Evolutionary conservation across 2,329 filamentous ascomycete species (phyloP).

Genomic region (Colletotrichum sojae): DNA sequence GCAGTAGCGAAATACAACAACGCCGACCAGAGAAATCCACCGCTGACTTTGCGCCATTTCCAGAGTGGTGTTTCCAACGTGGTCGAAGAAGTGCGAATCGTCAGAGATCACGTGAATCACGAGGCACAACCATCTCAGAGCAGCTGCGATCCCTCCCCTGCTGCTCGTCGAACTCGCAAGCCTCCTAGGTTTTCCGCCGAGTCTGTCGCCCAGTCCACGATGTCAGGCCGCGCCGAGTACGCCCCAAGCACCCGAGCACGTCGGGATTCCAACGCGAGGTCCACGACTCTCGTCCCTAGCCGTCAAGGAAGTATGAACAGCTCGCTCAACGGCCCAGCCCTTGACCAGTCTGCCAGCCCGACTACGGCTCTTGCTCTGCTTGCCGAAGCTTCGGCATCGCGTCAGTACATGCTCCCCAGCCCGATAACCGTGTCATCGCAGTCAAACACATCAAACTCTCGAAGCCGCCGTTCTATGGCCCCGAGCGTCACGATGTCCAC

Average conservation of each 20-base stretch:
- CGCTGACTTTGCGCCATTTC: not conserved
- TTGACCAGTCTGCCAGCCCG: not conserved
- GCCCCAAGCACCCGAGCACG: too few species aligned
- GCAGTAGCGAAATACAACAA: not conserved
- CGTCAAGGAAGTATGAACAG: not conserved
- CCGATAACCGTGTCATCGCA: not conserved
- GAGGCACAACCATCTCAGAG: not conserved
- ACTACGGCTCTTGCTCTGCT: too few species aligned
- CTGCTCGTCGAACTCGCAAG: not conserved
- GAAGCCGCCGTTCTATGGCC: conserved; percentile 2
- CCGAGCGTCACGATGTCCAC: not conserved
- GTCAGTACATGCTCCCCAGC: too few species aligned
- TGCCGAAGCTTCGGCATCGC: too few species aligned
- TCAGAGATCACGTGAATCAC: not conserved
- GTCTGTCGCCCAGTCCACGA: too few species aligned
- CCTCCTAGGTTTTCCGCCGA: not conserved
- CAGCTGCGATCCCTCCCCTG: not conserved
- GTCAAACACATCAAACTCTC: not conserved
- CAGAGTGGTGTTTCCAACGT: not conserved
- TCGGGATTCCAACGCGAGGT: not conserved
- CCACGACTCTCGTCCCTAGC: not conserved
- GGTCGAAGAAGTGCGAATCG: conserved; percentile 1
- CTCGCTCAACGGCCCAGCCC: not conserved
- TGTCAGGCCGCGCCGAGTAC: too few species aligned
- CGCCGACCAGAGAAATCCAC: not conserved